Evolutionary conservation across 129 eudicot species (phyloP).

Genomic region (Silybum marianum): DNA sequence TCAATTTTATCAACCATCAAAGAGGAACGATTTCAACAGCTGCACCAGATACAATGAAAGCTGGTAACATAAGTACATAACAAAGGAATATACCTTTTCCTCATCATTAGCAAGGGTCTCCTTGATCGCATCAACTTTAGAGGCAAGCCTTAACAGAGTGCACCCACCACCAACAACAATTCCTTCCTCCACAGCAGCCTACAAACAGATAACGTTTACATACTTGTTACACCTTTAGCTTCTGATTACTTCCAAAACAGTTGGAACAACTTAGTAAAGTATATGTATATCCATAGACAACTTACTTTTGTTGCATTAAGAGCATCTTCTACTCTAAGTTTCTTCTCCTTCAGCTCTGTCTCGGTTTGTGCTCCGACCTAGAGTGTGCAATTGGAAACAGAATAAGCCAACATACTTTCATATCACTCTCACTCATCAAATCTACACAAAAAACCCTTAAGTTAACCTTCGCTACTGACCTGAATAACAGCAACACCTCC

Average conservation of each 20-base stretch:
- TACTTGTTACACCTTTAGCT: neutral
- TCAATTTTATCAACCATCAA: neutral
- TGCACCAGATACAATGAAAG: neutral
- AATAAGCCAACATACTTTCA: neutral
- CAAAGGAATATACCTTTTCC: constrained; percentile 54
- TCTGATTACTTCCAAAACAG: neutral
- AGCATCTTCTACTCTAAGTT: constrained; percentile 94
- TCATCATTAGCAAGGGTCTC: constrained; percentile 73
- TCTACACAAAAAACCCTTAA: neutral
- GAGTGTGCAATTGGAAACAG: neutral
- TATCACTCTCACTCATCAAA: neutral
- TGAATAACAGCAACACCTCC: constrained; percentile 91
- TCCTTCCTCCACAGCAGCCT: constrained; percentile 98
- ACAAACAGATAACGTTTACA: neutral
- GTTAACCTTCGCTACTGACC: constrained; percentile 42
- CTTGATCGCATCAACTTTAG: constrained; percentile 86
- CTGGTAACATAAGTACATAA: neutral
- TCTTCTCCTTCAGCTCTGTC: constrained; percentile 86
- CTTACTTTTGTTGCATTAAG: constrained; percentile 82
- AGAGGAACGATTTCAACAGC: neutral
- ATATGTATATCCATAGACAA: neutral
- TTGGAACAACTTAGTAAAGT: neutral
- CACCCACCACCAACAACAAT: constrained; percentile 96
- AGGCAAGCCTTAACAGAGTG: constrained; percentile 66
- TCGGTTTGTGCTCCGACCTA: constrained; percentile 94